Evolutionary conservation across 1,284 basidiomycete species (phyloP).

Genomic region (Fomes fomentarius): DNA sequence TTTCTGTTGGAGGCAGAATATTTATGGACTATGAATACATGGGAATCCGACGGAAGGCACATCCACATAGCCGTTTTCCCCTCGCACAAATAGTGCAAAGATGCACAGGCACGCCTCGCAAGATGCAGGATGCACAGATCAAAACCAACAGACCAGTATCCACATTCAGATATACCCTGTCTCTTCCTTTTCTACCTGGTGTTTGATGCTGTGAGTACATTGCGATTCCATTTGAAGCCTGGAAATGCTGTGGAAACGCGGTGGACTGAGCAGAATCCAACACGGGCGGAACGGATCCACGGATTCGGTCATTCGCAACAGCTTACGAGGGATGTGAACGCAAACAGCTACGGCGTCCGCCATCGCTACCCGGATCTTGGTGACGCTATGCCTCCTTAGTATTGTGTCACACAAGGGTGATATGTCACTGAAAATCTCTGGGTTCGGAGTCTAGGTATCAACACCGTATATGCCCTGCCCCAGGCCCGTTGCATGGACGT

Average conservation of each 20-base stretch:
- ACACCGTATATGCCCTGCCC: background rate
- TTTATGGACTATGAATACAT: slow-evolving; percentile 8
- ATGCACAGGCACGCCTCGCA: background rate
- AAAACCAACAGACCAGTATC: background rate
- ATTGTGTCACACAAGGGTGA: slow-evolving; percentile 9
- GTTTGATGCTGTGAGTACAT: background rate
- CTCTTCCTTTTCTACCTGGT: slow-evolving; percentile 4
- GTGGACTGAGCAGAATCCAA: no score
- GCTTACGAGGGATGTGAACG: slow-evolving; percentile 8
- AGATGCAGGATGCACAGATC: background rate
- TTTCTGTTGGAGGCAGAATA: background rate
- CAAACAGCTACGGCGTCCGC: background rate
- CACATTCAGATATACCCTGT: background rate
- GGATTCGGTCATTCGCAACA: background rate
- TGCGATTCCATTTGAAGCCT: background rate
- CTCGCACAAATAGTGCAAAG: background rate
- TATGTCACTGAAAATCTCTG: background rate
- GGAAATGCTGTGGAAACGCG: no score
- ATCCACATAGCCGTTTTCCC: background rate
- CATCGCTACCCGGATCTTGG: slow-evolving; percentile 1
- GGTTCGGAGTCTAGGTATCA: background rate
- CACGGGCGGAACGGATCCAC: no score
- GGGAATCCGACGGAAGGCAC: slow-evolving; percentile 19
- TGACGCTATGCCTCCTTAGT: background rate
- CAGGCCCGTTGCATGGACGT: background rate